Conservation (phyloP, 345 rosid genomes). For the Rhodomyrtus tomentosa region DNA sequence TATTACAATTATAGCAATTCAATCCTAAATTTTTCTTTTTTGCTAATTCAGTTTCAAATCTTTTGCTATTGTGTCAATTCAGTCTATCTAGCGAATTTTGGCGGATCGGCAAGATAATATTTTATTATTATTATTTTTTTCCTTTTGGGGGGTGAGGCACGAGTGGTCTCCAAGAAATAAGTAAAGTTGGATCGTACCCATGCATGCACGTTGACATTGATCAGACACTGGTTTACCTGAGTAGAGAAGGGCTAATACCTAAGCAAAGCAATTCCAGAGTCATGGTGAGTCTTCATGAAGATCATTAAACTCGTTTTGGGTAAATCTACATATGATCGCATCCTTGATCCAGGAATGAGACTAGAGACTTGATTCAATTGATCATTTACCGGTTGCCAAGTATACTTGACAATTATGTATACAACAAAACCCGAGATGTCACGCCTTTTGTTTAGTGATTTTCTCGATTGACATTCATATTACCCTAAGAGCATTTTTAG, state of each 20-base stretch:
- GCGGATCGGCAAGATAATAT: too few relatives aligned
- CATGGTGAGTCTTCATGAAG: neutral
- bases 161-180: neutral
- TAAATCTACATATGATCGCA: neutral
- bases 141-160: too few relatives aligned
- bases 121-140: too few relatives aligned
- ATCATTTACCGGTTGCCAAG: neutral
- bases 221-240: neutral
- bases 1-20: too few relatives aligned
- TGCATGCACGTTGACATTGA: too few relatives aligned
- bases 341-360: neutral
- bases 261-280: neutral
- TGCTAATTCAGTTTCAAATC: too few relatives aligned
- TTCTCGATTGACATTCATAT: neutral
- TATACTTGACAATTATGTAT: neutral
- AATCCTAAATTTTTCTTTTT: too few relatives aligned
- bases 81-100: too few relatives aligned
- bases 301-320: neutral
- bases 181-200: neutral
- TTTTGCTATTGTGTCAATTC: too few relatives aligned
- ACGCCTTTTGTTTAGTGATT: neutral
- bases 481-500: too few relatives aligned
- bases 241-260: neutral
- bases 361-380: neutral
- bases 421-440: neutral